Base-by-base conservation (phyloP, 768 basidiomycete genomes). In the Guyanaporus albipodus region DNA sequence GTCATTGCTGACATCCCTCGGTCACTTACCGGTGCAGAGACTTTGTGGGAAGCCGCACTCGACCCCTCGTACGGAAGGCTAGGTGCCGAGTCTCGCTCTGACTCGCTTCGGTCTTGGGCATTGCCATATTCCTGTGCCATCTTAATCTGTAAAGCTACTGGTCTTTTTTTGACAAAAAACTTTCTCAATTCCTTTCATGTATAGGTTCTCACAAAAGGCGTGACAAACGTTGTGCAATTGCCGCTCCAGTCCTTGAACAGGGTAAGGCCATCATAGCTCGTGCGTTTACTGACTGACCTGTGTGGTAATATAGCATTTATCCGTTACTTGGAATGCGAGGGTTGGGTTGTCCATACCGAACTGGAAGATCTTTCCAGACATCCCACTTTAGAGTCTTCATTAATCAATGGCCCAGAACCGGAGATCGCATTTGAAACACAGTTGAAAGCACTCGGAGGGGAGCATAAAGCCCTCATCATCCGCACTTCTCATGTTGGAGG, bases 91-190 rank as follows among this genome's bases (percentile, higher is more conserved):
- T 61, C 70, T 26, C 73, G 72, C 50, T 74, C 76, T 42, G 72
- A 69, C 37, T 58, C 67, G 8, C 72, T 85, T 57, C 78, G 75
- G 60, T 82, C 85, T 22, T 94, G 86, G 82, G 72, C 85, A 15
- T 67, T 97, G 34, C 94, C 95, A 0, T 99, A 97, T 66, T 78
- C 89, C 3, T 90, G 88, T 55, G 85, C 91, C 23, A 85, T 99
- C 42, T 69, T 97, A 17, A 72, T 99, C 22, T 99, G 94, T 91
- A 66, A 68, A 82, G 6, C n/a, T 26, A 29, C 28, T 18, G 15
- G 5, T 26, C 7, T 55, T 37, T 8, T 39, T 26, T 22, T 4
- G 24, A 24, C n/a, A 9, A 6, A 29, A 1, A 10, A 19, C 19
- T n/a, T 39, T 45, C n/a, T 46, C 53, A 23, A 54, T 36, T 19